Evolutionary conservation across 2,329 filamentous ascomycete species (phyloP).

Genomic region (Aschersonia sp.): DNA sequence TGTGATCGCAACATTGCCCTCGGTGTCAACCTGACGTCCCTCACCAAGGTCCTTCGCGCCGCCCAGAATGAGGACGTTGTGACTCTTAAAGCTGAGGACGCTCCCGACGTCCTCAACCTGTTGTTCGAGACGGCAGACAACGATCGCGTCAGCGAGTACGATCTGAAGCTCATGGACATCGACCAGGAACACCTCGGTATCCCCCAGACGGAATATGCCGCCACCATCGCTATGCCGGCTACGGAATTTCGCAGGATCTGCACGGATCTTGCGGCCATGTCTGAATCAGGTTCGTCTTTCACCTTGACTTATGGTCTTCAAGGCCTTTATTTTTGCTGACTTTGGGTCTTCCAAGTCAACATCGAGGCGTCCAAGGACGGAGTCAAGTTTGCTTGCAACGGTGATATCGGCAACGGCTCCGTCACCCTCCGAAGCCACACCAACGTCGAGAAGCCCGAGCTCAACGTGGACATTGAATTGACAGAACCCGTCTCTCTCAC

Average conservation of each 20-base stretch:
- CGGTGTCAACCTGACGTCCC: slow-evolving; percentile 88
- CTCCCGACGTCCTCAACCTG: slow-evolving; percentile 88
- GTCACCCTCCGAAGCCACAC: slow-evolving; percentile 83
- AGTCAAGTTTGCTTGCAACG: slow-evolving; percentile 83
- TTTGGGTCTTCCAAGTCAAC: slow-evolving; percentile 42
- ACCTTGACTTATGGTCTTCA: too few species aligned
- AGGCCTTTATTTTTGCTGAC: background rate
- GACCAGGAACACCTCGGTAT: slow-evolving; percentile 99
- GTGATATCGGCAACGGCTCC: slow-evolving; percentile 90
- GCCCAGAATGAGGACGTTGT: slow-evolving; percentile 90
- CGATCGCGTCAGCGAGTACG: slow-evolving; percentile 94
- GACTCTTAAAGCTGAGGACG: slow-evolving; percentile 94
- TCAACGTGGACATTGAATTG: slow-evolving; percentile 79
- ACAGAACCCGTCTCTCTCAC: slow-evolving; percentile 86
- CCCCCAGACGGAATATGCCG: slow-evolving; percentile 95
- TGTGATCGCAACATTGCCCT: slow-evolving; percentile 98
- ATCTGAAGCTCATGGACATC: slow-evolving; percentile 99
- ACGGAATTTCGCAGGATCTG: slow-evolving; percentile 90
- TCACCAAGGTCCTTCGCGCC: slow-evolving; percentile 93
- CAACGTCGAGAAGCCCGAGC: slow-evolving; percentile 76
- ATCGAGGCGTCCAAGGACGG: slow-evolving; percentile 97
- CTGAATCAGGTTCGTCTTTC: slow-evolving; percentile 64
- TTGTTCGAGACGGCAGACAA: slow-evolving; percentile 82
- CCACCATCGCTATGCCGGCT: slow-evolving; percentile 79
- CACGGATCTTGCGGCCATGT: slow-evolving; percentile 79